Conservation (phyloP, 768 basidiomycete species). For the Phanerodontia chrysosporium region DNA sequence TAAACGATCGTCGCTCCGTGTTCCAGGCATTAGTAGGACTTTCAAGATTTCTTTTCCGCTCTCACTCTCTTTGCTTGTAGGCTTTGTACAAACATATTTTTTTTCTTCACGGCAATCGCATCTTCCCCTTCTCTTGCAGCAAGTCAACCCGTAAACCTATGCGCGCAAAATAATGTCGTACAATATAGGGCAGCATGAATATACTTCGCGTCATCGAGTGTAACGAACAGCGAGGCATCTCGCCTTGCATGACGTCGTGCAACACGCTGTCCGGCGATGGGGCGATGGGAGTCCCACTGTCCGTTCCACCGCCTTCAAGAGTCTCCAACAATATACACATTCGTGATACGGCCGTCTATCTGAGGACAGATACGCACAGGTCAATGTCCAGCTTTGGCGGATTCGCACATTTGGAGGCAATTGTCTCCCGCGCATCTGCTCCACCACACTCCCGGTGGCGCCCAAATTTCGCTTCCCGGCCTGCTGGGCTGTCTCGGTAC, state of each 20-base stretch:
- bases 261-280: no score
- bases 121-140: neutral
- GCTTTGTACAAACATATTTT: constrained; percentile 3
- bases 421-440: neutral
- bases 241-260: no score
- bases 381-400: no score
- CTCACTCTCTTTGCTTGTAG: constrained; percentile 1
- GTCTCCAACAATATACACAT: no score
- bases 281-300: no score
- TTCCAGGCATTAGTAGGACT: neutral
- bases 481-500: neutral
- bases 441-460: neutral
- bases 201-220: neutral
- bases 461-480: neutral
- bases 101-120: constrained; percentile 1
- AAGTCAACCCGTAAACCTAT: neutral
- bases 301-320: no score
- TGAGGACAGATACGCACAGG: no score
- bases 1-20: constrained; percentile 32
- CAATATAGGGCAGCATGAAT: constrained; percentile 3
- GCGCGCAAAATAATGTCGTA: constrained; percentile 7
- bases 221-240: neutral
- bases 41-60: neutral
- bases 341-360: neutral
- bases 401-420: neutral